Base-by-base conservation (phyloP, 192 early-diverging fungal species). In the Chytriomyces sp. region DNA sequence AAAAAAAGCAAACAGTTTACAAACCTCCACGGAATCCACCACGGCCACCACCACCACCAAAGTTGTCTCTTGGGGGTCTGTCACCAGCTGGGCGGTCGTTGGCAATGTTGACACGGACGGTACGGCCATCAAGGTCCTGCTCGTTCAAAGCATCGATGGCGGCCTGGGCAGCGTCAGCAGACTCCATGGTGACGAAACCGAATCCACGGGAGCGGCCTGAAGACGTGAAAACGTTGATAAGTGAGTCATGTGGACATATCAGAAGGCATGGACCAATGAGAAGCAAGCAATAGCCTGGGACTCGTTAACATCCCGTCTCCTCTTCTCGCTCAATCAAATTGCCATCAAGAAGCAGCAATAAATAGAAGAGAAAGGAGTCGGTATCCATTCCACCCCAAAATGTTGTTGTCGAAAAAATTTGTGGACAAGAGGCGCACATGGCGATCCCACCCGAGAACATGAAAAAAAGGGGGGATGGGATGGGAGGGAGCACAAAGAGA, bases 201-300 rank as follows among this genome's bases (percentile, higher is more conserved):
- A 94, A 96, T 20, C 95, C 95, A 75, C 93, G 91, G 71, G 91
- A 92, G 79, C 91, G 90, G 65, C 88, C 91, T 92, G 73, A 1
- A 53, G 5, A 10, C 67, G 20, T 60, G 11, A 6, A 23, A 64
- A 92, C 79, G 46, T 76, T 86, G 13, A 35, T 87, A 75, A 69
- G 92, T 88, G 53, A 35, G 28, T 35, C 28, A 35, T 35, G 28
- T 35, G 0, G 28, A 35, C 28, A 35, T 35, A 35, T 35, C 28
- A 0, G 28, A 35, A 2, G 1, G 28, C 0, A 35, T 35, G 28
- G 2, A 2, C 28, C 28, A 35, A 35, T 35, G 28, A 2, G 28
- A 35, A 35, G 28, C 28, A n/a, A n/a, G n/a, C n/a, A 59, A n/a
- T n/a, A n/a, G n/a, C n/a, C n/a, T n/a, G n/a, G n/a, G n/a, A 35